Evolutionary conservation across 257 asterid species (phyloP).

Genomic region (Scutellaria galericulata): DNA sequence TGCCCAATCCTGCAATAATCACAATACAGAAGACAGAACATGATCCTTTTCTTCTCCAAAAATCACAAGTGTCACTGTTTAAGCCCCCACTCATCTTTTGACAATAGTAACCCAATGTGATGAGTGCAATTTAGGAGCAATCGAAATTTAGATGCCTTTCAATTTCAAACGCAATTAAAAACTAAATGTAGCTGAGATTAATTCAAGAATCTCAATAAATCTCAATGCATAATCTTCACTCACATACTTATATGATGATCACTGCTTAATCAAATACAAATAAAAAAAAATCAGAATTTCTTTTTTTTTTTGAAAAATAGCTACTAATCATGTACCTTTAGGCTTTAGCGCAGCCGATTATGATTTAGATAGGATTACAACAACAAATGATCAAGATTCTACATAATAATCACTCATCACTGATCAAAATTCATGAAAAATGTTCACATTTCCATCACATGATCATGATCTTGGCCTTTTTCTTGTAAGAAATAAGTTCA

Average conservation of each 20-base stretch:
- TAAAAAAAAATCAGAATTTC: not conserved
- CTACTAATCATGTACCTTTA: not conserved
- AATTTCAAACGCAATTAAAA: not conserved
- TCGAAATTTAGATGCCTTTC: not conserved
- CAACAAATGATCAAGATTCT: not conserved
- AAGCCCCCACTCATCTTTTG: slow-evolving; percentile 1
- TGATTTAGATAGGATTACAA: too few relatives aligned
- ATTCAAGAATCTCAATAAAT: not conserved
- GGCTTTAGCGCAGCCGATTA: too few relatives aligned
- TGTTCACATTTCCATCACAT: not conserved
- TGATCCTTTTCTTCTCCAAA: not conserved
- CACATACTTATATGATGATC: slow-evolving; percentile 7
- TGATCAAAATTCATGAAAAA: not conserved
- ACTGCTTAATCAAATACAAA: not conserved
- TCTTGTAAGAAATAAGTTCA: not conserved
- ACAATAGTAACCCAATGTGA: not conserved
- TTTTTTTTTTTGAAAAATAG: not conserved
- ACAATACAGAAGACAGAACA: slow-evolving; percentile 2
- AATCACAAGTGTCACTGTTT: not conserved
- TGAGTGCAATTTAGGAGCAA: not conserved
- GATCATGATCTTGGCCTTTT: slow-evolving; percentile 11
- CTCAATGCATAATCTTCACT: slow-evolving; percentile 1
- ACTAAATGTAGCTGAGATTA: not conserved
- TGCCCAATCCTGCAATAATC: slow-evolving; percentile 73
- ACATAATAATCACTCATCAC: not conserved